phyloP scores from a whole-genome alignment of 2,329 filamentous ascomycete species.

The Bimuria novae-zelandiae region DNA sequence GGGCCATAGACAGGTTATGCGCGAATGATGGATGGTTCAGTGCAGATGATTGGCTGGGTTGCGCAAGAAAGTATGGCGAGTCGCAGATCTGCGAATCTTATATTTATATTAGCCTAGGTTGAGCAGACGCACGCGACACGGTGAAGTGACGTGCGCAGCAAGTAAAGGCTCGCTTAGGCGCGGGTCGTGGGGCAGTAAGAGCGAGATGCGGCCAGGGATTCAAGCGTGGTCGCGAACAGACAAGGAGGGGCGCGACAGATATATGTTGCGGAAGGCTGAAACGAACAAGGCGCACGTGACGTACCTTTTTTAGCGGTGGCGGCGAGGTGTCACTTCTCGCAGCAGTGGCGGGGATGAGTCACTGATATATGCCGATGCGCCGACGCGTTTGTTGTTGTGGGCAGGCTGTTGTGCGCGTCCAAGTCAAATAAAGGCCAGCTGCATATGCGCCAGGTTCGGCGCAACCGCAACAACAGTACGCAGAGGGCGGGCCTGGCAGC shows the following conservation, averaged over 20 bases:
- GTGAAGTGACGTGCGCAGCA: neutral
- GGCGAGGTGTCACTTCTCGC: slow-evolving; percentile 19
- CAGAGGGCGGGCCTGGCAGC: neutral
- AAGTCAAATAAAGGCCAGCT: slow-evolving; percentile 19
- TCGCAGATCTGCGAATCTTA: slow-evolving; percentile 11
- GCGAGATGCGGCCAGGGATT: slow-evolving; percentile 1
- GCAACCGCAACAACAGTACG: slow-evolving; percentile 4
- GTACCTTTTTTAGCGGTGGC: slow-evolving; percentile 38
- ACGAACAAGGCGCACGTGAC: slow-evolving; percentile 36
- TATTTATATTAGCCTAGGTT: slow-evolving; percentile 5
- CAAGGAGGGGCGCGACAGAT: slow-evolving; percentile 11
- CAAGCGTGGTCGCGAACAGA: slow-evolving; percentile 9
- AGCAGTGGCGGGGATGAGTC: slow-evolving; percentile 33
- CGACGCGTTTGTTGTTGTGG: slow-evolving; percentile 32
- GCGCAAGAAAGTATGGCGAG: slow-evolving; percentile 23
- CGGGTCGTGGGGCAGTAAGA: neutral
- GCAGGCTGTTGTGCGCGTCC: slow-evolving; percentile 23
- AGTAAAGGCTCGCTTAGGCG: neutral
- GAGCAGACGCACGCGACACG: slow-evolving; percentile 15
- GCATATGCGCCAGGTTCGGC: slow-evolving; percentile 21
- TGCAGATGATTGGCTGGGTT: slow-evolving; percentile 19
- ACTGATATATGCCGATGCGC: slow-evolving; percentile 21
- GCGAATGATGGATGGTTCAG: slow-evolving; percentile 13
- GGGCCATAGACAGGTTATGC: slow-evolving; percentile 38
- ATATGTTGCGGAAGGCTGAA: slow-evolving; percentile 31